Conservation (phyloP, 768 basidiomycete genomes). For the Boletellus emodensis region DNA sequence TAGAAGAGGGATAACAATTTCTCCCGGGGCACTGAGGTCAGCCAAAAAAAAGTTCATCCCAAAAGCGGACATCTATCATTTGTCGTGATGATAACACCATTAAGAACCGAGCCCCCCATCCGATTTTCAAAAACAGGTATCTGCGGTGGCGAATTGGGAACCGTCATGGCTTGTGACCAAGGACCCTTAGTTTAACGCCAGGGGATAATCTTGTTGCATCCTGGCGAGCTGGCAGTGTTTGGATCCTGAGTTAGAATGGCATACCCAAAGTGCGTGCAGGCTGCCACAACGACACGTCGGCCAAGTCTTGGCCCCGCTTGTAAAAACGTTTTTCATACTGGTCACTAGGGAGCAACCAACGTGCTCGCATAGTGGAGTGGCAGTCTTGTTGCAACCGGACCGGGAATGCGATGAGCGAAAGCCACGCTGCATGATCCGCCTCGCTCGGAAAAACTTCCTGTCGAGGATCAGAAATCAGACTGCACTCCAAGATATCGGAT, state of each 20-base stretch:
- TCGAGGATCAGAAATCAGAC: constrained; percentile 19
- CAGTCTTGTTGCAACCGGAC: constrained; percentile 6
- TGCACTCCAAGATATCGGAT: constrained; percentile 24
- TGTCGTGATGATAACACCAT: constrained; percentile 18
- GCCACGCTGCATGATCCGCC: constrained; percentile 14
- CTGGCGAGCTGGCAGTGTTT: constrained; percentile 19
- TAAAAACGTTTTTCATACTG: constrained; percentile 5
- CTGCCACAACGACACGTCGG: background rate
- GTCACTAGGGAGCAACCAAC: constrained; percentile 3
- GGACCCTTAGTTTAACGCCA: constrained; percentile 7
- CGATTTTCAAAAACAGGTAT: constrained; percentile 15
- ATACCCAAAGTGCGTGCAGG: background rate
- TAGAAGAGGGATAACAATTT: constrained; percentile 8
- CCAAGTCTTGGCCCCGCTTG: constrained; percentile 1
- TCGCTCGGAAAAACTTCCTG: constrained; percentile 17
- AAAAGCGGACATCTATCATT: constrained; percentile 10
- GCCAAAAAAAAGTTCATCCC: constrained; percentile 1
- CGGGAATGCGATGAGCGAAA: constrained; percentile 1
- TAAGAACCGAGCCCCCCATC: constrained; percentile 14
- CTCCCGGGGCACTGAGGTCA: background rate
- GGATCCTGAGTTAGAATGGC: background rate
- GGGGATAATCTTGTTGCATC: constrained; percentile 16
- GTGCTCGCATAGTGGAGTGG: constrained; percentile 3
- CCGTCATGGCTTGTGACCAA: constrained; percentile 9
- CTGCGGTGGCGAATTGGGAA: constrained; percentile 13